Percentiles rank a stretch among this genome's conserved stretches.
Conservation (phyloP, 257 asterid species). For the Fraxinus anomala region DNA sequence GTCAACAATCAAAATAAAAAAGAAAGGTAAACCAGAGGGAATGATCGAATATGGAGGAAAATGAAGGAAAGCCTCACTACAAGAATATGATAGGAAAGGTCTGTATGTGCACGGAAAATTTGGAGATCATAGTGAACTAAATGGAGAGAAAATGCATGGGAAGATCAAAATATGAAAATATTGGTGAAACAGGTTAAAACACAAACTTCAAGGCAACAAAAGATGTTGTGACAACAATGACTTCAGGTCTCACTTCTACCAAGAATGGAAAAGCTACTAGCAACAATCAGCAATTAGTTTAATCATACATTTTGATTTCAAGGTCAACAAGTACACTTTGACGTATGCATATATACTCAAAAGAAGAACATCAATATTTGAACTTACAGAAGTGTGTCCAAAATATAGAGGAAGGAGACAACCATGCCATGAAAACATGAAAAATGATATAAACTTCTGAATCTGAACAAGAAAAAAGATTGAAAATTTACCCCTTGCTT, state of each 20-base stretch:
- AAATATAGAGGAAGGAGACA: not conserved
- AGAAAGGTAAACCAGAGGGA: no score
- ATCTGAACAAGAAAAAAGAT: not conserved
- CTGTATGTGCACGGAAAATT: no score
- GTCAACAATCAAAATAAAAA: no score
- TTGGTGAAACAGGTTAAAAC: not conserved
- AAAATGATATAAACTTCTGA: not conserved
- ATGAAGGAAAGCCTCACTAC: no score
- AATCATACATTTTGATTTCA: no score
- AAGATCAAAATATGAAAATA: not conserved
- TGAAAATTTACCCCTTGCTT: no score
- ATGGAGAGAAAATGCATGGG: not conserved
- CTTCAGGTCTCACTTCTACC: not conserved
- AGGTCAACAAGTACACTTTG: not conserved
- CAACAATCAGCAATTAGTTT: not conserved
- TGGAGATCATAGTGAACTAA: not conserved
- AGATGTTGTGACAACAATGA: not conserved
- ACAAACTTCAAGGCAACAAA: not conserved
- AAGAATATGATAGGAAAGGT: no score
- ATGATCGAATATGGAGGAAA: no score
- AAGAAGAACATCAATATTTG: not conserved
- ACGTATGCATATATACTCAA: not conserved
- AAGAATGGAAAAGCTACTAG: no score
- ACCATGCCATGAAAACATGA: not conserved
- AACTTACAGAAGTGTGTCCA: not conserved